phyloP scores from a whole-genome alignment of 495 filamentous ascomycete genomes.

The Penicillium argentinense region DNA sequence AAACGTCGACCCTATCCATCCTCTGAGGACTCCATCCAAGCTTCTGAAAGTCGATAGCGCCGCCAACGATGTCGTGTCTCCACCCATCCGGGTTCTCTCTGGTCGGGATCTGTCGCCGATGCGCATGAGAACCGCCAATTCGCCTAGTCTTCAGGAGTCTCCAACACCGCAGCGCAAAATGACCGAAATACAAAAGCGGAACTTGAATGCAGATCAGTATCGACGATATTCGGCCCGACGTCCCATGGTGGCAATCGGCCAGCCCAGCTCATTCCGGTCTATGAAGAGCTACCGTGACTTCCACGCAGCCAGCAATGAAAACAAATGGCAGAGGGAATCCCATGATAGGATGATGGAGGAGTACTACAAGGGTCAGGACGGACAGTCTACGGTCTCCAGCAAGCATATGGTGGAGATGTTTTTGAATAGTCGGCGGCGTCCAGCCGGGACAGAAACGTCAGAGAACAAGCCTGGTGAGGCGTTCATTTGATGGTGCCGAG shows the following conservation, averaged over 20 bases:
- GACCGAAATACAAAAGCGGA: slow-evolving; percentile 19
- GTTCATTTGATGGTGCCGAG: slow-evolving; percentile 24
- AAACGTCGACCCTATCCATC: slow-evolving; percentile 3
- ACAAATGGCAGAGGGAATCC: slow-evolving; percentile 25
- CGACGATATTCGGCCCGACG: slow-evolving; percentile 33
- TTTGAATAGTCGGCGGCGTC: slow-evolving; percentile 52
- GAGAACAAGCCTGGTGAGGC: slow-evolving; percentile 23
- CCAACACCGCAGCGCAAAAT: slow-evolving; percentile 30
- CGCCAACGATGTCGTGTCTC: background rate
- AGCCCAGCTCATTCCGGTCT: slow-evolving; percentile 32
- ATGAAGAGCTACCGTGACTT: slow-evolving; percentile 22
- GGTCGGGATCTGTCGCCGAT: slow-evolving; percentile 22
- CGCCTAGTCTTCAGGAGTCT: slow-evolving; percentile 26
- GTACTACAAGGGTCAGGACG: slow-evolving; percentile 22
- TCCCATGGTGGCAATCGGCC: slow-evolving; percentile 24
- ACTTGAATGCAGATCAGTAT: slow-evolving; percentile 33
- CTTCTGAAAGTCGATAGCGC: background rate
- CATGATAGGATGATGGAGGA: slow-evolving; percentile 18
- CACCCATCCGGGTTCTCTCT: background rate
- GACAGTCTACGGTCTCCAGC: slow-evolving; percentile 42
- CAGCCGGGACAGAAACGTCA: slow-evolving; percentile 29
- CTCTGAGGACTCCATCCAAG: background rate
- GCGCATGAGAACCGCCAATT: slow-evolving; percentile 24
- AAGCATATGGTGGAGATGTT: slow-evolving; percentile 62
- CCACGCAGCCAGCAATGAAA: slow-evolving; percentile 34